A percentile compares a stretch with the other conserved stretches of the same genome.
Conservation (phyloP, 148 eudicot genomes). For the Dysphania ambrosioides region DNA sequence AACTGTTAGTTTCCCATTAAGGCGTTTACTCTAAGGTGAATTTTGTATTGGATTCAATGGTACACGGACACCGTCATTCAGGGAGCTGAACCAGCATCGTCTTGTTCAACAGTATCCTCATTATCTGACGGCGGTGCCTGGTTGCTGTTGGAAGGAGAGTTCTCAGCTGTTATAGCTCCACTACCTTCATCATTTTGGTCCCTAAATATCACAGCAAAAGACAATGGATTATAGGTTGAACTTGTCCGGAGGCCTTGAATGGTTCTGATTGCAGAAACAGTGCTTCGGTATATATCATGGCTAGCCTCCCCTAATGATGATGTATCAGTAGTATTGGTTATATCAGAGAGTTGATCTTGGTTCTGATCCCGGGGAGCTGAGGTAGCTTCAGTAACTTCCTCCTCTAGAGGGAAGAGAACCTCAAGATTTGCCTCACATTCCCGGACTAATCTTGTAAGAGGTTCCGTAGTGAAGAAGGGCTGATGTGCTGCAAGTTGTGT, state of each 20-base stretch:
- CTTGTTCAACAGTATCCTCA: slow-evolving; percentile 32
- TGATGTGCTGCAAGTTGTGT: slow-evolving; percentile 74
- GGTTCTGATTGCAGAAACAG: slow-evolving; percentile 71
- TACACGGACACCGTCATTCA: neutral
- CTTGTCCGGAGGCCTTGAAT: slow-evolving; percentile 79
- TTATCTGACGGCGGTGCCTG: slow-evolving; percentile 24
- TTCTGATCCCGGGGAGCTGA: slow-evolving; percentile 22
- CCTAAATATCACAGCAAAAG: slow-evolving; percentile 63
- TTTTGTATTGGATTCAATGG: neutral
- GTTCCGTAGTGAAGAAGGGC: slow-evolving; percentile 86
- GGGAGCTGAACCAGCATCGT: slow-evolving; percentile 32
- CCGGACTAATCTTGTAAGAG: slow-evolving; percentile 68
- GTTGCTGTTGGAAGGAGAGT: slow-evolving; percentile 49
- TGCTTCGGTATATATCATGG: slow-evolving; percentile 58
- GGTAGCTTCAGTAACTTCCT: slow-evolving; percentile 70
- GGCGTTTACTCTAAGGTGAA: neutral
- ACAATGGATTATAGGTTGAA: slow-evolving; percentile 76
- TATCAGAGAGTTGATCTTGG: slow-evolving; percentile 26
- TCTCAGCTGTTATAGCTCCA: slow-evolving; percentile 77
- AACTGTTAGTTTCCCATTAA: neutral
- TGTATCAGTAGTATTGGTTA: slow-evolving; percentile 33
- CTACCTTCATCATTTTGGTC: slow-evolving; percentile 58
- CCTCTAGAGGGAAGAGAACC: slow-evolving; percentile 79
- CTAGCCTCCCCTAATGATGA: slow-evolving; percentile 50
- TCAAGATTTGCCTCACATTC: slow-evolving; percentile 92